phyloP scores from a whole-genome alignment of 2,329 filamentous ascomycete species.

The Simplicillium sp. region DNA sequence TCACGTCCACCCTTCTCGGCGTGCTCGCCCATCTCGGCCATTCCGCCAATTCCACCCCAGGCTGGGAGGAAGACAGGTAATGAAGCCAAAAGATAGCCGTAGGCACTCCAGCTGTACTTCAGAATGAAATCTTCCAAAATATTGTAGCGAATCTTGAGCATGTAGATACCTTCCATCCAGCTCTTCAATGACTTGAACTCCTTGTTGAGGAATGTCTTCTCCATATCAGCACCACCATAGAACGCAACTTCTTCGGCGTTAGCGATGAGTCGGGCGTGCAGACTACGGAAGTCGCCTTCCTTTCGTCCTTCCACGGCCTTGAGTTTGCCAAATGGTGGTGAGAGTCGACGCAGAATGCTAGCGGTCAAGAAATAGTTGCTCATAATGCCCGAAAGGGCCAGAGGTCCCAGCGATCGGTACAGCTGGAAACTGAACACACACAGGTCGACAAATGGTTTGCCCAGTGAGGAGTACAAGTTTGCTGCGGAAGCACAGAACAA shows the following conservation, averaged over 20 bases:
- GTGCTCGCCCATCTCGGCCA: constrained; percentile 51
- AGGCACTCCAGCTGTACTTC: constrained; percentile 98
- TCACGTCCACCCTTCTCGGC: constrained; percentile 52
- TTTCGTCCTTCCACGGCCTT: constrained; percentile 93
- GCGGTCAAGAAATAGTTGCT: constrained; percentile 94
- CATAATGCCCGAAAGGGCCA: constrained; percentile 77
- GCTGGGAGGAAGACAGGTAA: constrained; percentile 89
- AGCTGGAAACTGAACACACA: constrained; percentile 98
- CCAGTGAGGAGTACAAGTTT: constrained; percentile 86
- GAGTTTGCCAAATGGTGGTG: constrained; percentile 91
- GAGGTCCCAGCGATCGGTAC: constrained; percentile 78
- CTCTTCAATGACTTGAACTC: constrained; percentile 88
- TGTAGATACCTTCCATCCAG: constrained; percentile 99
- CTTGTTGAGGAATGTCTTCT: constrained; percentile 83
- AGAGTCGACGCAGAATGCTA: constrained; percentile 76
- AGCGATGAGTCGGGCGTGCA: constrained; percentile 86
- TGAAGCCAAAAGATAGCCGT: constrained; percentile 88
- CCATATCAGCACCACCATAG: constrained; percentile 91
- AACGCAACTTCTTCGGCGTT: constrained; percentile 98
- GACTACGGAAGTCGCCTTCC: constrained; percentile 86
- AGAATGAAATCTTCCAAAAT: constrained; percentile 97
- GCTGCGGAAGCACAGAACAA: constrained; percentile 90
- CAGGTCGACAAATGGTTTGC: constrained; percentile 96
- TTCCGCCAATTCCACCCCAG: constrained; percentile 78
- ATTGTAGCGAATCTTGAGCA: constrained; percentile 95